phyloP scores from a whole-genome alignment of 805 yeast species.

The Sungouiella thailandica region DNA sequence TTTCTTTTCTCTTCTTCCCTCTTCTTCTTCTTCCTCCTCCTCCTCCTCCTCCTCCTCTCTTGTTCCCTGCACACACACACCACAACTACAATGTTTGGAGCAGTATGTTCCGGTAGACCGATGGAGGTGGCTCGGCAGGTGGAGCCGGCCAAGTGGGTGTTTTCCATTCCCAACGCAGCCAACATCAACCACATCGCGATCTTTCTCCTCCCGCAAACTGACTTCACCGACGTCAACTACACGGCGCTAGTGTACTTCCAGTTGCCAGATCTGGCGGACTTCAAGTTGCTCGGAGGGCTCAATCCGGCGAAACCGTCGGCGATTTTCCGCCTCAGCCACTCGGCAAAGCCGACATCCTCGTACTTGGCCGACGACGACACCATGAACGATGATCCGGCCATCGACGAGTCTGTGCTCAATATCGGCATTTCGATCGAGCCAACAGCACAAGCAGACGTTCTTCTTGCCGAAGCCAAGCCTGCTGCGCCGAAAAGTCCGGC shows the following conservation, averaged over 20 bases:
- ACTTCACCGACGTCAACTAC: conserved; percentile 54
- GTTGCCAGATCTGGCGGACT: conserved; percentile 59
- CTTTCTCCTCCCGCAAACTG: conserved; percentile 79
- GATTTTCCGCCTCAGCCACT: conserved; percentile 70
- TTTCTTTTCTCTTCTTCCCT: too few species aligned
- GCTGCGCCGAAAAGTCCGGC: conserved; percentile 15
- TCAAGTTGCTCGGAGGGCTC: conserved; percentile 62
- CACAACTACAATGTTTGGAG: conserved; percentile 58
- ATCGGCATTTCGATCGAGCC: conserved; percentile 94
- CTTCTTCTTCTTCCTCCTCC: too few species aligned
- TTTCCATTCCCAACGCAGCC: conserved; percentile 58
- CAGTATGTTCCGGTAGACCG: conserved; percentile 72
- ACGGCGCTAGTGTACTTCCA: conserved; percentile 90
- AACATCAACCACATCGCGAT: conserved; percentile 74
- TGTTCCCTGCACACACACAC: too few species aligned
- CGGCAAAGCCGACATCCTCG: conserved; percentile 12
- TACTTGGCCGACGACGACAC: conserved; percentile 29
- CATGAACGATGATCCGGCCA: conserved; percentile 23
- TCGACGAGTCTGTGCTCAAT: conserved; percentile 17
- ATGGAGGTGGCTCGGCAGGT: conserved; percentile 56
- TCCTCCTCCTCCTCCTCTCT: too few species aligned
- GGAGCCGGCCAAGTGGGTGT: conserved; percentile 61
- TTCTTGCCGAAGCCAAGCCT: conserved; percentile 42
- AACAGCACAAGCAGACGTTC: conserved; percentile 55
- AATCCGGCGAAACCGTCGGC: conserved; percentile 78